Base-by-base conservation (phyloP, 768 basidiomycete genomes). In the Boletus rex-veris region DNA sequence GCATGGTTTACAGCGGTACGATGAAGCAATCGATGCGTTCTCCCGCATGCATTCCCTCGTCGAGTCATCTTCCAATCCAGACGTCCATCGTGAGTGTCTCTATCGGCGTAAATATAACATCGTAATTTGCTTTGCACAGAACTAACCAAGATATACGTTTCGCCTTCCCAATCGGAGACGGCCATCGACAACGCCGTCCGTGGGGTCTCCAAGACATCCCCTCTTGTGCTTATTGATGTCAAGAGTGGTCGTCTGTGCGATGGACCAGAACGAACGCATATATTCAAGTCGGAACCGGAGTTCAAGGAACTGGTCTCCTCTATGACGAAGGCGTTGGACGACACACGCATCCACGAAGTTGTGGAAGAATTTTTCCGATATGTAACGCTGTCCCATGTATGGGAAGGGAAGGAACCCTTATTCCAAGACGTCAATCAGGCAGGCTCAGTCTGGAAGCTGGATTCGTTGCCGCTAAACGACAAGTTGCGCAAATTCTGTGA, bases 401-500 rank as follows among this genome's bases (percentile, higher is more conserved):
- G 59, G 59, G 26, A 49, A 9, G 55, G 59, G 10, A 26, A 44
- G 2, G 60, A 61, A 10, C 59, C 59, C 0, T 21, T 8, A 15
- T 54, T 57, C 14, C 30, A 57, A 28, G 60, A 61, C 2, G 39
- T 61, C 37, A 21, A 37, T 5, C 21, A 10, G 4, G 51, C 16
- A 1, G 39, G 49, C 36, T 37, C 48, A 1, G 43, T 61, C 12
- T 58, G 43, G 55, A 4, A 45, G 2, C 47, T 61, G 2, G 53
- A 43, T 9, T 40, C 47, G 8, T 55, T 54, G 0, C 39, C 26
- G 1, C 19, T 28, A 3, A 51, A 46, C 28, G 36, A 48, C 1
- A 61, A 61, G 41, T 18, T 61, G 21, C 42, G 18, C 7, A 38
- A 26, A 5, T 61, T 61, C 15, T 61, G 59, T 7, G 40, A 46